A percentile compares a stretch with the other conserved stretches of the same genome.
phyloP scores from a whole-genome alignment of 2,329 filamentous ascomycete species.

The Aspergillus terreus region DNA sequence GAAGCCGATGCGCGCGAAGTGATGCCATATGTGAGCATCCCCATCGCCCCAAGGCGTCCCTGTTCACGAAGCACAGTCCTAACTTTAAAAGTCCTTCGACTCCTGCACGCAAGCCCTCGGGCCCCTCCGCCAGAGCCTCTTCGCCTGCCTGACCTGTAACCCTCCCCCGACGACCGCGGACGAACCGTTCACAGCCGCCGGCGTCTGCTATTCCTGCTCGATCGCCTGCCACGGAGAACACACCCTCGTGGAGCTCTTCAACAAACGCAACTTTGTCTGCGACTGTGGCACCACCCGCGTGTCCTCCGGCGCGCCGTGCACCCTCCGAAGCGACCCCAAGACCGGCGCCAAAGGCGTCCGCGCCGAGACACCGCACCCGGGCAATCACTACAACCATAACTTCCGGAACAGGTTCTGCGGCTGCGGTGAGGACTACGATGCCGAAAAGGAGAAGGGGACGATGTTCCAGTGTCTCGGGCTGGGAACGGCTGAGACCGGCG shows the following conservation, averaged over 20 bases:
- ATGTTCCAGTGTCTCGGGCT: constrained; percentile 97
- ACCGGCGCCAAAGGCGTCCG: constrained; percentile 78
- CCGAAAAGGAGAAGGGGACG: constrained; percentile 84
- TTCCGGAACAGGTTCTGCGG: constrained; percentile 90
- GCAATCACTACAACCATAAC: constrained; percentile 93
- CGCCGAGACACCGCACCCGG: constrained; percentile 64
- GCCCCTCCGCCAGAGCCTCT: constrained; percentile 79
- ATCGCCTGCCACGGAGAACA: constrained; percentile 97
- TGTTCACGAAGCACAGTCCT: constrained; percentile 1
- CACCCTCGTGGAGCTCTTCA: constrained; percentile 89
- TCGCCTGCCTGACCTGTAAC: constrained; percentile 91
- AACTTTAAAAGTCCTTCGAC: constrained; percentile 70
- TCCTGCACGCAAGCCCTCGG: constrained; percentile 89
- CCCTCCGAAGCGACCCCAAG: constrained; percentile 65
- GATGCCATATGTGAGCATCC: constrained; percentile 72
- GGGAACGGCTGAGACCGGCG: constrained; percentile 73
- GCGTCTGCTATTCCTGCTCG: constrained; percentile 93
- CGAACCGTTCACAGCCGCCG: constrained; percentile 68
- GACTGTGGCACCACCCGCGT: constrained; percentile 90
- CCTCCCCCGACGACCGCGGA: constrained; percentile 64
- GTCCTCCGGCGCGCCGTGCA: constrained; percentile 67
- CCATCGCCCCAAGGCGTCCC: neutral
- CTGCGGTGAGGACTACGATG: constrained; percentile 82
- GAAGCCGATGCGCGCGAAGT: constrained; percentile 94
- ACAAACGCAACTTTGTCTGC: constrained; percentile 91